Evolutionary conservation across 352 stramenopile species (phyloP).

Genomic region (Aphanomyces cochlioides): DNA sequence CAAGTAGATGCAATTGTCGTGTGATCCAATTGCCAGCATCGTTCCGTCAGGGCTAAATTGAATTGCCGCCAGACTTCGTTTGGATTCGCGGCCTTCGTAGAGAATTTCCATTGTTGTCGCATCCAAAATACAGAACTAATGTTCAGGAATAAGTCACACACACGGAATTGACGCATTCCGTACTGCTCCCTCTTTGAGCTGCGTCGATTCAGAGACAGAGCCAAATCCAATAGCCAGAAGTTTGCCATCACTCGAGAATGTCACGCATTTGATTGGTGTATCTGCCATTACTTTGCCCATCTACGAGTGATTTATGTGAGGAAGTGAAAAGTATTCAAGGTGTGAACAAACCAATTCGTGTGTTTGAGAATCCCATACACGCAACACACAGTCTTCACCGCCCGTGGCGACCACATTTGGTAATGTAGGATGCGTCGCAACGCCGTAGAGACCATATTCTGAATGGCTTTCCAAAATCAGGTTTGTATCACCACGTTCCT

Average conservation of each 20-base stretch:
- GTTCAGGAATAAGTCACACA: constrained; percentile 1
- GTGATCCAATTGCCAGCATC: constrained; percentile 73
- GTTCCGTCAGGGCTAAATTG: constrained; percentile 86
- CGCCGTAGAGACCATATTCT: constrained; percentile 47
- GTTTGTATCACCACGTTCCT: constrained; percentile 53
- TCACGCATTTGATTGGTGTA: constrained; percentile 50
- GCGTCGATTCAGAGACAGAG: constrained; percentile 38
- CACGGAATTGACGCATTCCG: constrained; percentile 9
- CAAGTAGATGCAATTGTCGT: constrained; percentile 88
- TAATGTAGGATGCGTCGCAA: constrained; percentile 46
- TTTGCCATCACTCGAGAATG: constrained; percentile 64
- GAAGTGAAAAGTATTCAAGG: background rate
- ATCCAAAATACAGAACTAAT: constrained; percentile 62
- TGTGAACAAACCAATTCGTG: constrained; percentile 38
- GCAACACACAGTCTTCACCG: constrained; percentile 61
- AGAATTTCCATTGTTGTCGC: constrained; percentile 69
- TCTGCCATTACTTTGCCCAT: constrained; percentile 58
- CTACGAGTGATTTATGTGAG: background rate
- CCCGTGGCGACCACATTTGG: constrained; percentile 61
- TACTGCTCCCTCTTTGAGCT: constrained; percentile 31
- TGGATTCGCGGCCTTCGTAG: constrained; percentile 85
- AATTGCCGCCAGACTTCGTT: constrained; percentile 72
- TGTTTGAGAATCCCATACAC: constrained; percentile 59
- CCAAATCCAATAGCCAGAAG: constrained; percentile 65
- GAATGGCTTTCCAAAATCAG: constrained; percentile 67